Conservation (phyloP, 2,329 filamentous ascomycete genomes). For the Cladosporium sp. region DNA sequence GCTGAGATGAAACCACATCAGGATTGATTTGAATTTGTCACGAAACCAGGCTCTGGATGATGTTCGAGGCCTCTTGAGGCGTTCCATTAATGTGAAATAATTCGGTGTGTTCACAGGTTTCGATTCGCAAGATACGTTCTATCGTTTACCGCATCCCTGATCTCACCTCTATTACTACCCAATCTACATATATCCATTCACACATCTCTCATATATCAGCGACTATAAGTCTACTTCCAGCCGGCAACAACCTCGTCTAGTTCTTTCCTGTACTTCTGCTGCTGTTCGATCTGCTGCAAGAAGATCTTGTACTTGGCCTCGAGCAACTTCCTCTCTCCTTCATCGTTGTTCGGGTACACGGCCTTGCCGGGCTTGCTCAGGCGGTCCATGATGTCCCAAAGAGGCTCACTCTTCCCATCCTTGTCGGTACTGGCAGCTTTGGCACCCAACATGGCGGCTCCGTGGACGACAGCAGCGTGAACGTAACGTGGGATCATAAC, state of each 20-base stretch:
- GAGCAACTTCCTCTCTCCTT: constrained; percentile 71
- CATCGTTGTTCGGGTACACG: constrained; percentile 68
- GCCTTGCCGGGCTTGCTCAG: constrained; percentile 92
- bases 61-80: too few relatives aligned
- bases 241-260: constrained; percentile 57
- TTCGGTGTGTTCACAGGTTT: too few relatives aligned
- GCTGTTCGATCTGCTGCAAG: constrained; percentile 81
- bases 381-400: constrained; percentile 97
- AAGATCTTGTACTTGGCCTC: constrained; percentile 94
- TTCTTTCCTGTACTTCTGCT: constrained; percentile 73
- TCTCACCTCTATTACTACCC: neutral
- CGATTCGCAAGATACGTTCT: neutral
- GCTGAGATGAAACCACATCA: neutral
- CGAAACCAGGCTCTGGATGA: too few relatives aligned
- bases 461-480: constrained; percentile 91
- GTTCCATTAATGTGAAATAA: too few relatives aligned
- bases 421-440: constrained; percentile 85
- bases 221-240: constrained; percentile 24
- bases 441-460: constrained; percentile 96
- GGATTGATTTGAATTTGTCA: too few relatives aligned
- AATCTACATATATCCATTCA: too few relatives aligned
- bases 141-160: neutral
- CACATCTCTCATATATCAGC: too few relatives aligned
- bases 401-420: constrained; percentile 72
- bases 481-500: constrained; percentile 92